Evolutionary conservation across 345 rosid species (phyloP).

Genomic region (Gynandropsis gynandra): DNA sequence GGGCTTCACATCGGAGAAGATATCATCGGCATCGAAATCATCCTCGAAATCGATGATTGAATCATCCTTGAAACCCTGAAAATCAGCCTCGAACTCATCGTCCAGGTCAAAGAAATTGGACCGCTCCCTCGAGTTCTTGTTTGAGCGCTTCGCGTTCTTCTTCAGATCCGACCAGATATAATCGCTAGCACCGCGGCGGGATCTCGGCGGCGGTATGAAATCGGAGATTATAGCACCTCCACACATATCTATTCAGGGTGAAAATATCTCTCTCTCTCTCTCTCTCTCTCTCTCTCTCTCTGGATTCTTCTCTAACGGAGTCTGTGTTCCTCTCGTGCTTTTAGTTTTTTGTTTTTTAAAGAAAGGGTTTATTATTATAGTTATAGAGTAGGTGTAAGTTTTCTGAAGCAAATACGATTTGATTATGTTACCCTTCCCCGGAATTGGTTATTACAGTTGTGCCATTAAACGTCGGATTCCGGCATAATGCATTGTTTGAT

Average conservation of each 20-base stretch:
- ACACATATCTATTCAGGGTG: slow-evolving; percentile 56
- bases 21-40: slow-evolving; percentile 41
- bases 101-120: slow-evolving; percentile 35
- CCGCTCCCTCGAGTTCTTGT: slow-evolving; percentile 29
- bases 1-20: slow-evolving; percentile 45
- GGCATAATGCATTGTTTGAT: too few species aligned
- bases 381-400: too few species aligned
- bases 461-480: too few species aligned
- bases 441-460: slow-evolving; percentile 4
- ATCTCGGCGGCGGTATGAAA: slow-evolving; percentile 42
- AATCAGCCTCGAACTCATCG: slow-evolving; percentile 74
- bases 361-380: slow-evolving; percentile 6
- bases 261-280: too few species aligned
- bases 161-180: slow-evolving; percentile 72
- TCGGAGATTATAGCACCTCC: slow-evolving; percentile 97
- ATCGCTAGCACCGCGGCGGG: slow-evolving; percentile 48
- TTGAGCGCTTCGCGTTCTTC: slow-evolving; percentile 26
- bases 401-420: slow-evolving; percentile 9
- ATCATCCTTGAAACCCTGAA: slow-evolving; percentile 72
- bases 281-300: too few species aligned
- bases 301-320: background rate
- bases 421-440: slow-evolving; percentile 15
- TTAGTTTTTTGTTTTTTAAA: slow-evolving; percentile 1
- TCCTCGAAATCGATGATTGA: slow-evolving; percentile 41
- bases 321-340: background rate